These are phyloP conservation scores for Fusarium sp. DNA, from an alignment of 2,329 filamentous ascomycete species.

Conservation along the genomic window DNA sequence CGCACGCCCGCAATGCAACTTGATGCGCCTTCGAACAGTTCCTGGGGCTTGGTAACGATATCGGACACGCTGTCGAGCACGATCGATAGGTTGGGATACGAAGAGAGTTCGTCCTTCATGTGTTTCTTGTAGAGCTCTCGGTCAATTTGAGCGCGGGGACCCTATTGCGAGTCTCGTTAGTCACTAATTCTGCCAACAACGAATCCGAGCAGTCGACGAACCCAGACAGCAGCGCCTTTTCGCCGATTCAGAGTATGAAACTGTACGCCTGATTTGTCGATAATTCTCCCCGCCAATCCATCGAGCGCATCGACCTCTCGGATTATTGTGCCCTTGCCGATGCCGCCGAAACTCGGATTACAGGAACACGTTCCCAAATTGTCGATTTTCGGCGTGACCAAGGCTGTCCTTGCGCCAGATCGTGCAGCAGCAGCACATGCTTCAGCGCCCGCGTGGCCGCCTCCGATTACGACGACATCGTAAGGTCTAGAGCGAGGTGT, in stretches of 20 bases:
- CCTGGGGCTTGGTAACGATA: constrained; percentile 71
- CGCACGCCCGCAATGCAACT: constrained; percentile 85
- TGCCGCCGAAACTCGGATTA: constrained; percentile 97
- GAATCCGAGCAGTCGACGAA: constrained; percentile 40
- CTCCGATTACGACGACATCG: constrained; percentile 95
- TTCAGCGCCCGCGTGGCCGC: constrained; percentile 94
- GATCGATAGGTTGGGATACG: constrained; percentile 81
- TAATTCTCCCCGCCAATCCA: constrained; percentile 85
- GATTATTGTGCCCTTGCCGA: constrained; percentile 96
- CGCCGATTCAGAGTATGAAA: constrained; percentile 88
- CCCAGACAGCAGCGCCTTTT: constrained; percentile 96
- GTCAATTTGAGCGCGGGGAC: constrained; percentile 95
- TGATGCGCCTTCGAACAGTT: constrained; percentile 54
- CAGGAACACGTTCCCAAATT: constrained; percentile 96
- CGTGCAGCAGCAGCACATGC: constrained; percentile 91
- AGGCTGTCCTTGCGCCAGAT: constrained; percentile 85
- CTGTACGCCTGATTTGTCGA: constrained; percentile 94
- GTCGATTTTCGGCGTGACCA: constrained; percentile 86
- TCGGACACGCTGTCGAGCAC: constrained; percentile 91
- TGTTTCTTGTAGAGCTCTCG: constrained; percentile 86
- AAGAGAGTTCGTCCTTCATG: constrained; percentile 86
- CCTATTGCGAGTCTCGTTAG: constrained; percentile 52
- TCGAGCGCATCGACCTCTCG: constrained; percentile 95
- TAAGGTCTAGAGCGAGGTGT: constrained; percentile 64
- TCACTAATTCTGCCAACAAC: not conserved